phyloP scores from a whole-genome alignment of 306 rosid genomes.

The Leucaena leucocephala region DNA sequence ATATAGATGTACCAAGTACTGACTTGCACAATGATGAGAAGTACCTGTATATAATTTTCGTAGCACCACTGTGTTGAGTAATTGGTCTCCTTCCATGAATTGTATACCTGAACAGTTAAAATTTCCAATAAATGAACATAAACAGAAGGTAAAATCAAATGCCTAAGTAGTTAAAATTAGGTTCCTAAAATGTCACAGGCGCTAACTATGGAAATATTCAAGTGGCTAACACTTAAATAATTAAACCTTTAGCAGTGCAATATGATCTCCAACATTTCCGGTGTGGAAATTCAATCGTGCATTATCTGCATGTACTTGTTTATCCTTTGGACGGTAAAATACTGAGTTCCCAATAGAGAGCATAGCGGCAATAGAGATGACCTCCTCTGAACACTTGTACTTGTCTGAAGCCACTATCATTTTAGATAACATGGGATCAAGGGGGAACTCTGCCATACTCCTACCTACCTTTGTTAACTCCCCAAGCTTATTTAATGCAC shows the following conservation, averaged over 20 bases:
- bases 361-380: conserved; percentile 89
- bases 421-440: conserved; percentile 94
- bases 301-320: conserved; percentile 98
- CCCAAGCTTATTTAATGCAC: conserved; percentile 86
- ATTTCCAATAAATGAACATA: conserved; percentile 1
- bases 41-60: conserved; percentile 91
- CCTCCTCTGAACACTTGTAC: conserved; percentile 83
- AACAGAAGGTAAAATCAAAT: conserved; percentile 9
- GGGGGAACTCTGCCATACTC: conserved; percentile 96
- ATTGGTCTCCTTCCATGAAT: conserved; percentile 97
- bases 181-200: neutral
- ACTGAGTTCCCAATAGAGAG: conserved; percentile 91
- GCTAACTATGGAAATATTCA: conserved; percentile 24
- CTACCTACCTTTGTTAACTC: conserved; percentile 90
- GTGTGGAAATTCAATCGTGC: conserved; percentile 89
- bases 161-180: conserved; percentile 15
- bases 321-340: conserved; percentile 97
- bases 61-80: conserved; percentile 97
- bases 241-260: conserved; percentile 80
- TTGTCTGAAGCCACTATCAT: conserved; percentile 94
- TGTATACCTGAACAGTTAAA: conserved; percentile 63
- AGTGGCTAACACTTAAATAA: conserved; percentile 11
- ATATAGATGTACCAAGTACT: conserved; percentile 1
- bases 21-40: conserved; percentile 15
- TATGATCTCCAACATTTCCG: conserved; percentile 93